Conservation (phyloP, 257 asterid species). For the Echites panduratus region DNA sequence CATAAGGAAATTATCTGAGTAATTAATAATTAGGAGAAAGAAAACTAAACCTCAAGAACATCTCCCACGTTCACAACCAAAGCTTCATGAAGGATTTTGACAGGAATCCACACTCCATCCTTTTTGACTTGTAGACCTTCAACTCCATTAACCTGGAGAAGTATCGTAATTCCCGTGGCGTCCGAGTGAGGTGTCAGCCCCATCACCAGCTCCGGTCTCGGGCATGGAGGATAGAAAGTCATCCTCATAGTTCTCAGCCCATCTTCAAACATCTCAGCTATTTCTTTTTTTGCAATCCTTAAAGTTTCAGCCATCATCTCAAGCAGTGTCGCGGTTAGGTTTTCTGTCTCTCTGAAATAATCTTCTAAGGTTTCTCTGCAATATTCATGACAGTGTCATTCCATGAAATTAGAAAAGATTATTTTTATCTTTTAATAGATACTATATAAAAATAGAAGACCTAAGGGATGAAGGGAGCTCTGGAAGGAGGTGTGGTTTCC, state of each 20-base stretch:
- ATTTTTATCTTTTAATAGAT: no score
- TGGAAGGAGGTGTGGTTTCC: slow-evolving; percentile 57
- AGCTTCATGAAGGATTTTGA: slow-evolving; percentile 40
- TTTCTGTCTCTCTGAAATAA: slow-evolving; percentile 39
- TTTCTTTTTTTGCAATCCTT: slow-evolving; percentile 25
- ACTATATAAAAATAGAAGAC: no score
- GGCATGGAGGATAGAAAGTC: slow-evolving; percentile 66
- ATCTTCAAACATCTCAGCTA: slow-evolving; percentile 42
- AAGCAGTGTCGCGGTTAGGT: slow-evolving; percentile 25
- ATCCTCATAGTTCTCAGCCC: slow-evolving; percentile 59
- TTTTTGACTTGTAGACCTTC: slow-evolving; percentile 60
- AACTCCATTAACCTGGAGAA: slow-evolving; percentile 56
- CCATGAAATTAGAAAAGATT: no score
- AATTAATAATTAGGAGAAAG: no score
- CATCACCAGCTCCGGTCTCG: slow-evolving; percentile 40
- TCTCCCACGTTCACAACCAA: slow-evolving; percentile 67
- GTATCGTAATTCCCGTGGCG: slow-evolving; percentile 46
- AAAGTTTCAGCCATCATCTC: slow-evolving; percentile 33
- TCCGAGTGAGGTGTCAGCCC: slow-evolving; percentile 67
- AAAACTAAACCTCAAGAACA: slow-evolving; percentile 47
- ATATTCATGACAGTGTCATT: no score
- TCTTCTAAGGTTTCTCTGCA: slow-evolving; percentile 54
- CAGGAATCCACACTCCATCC: slow-evolving; percentile 61
- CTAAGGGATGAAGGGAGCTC: slow-evolving; percentile 52
- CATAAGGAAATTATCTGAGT: no score